Conservation (phyloP, 768 basidiomycete genomes). For the Tricholoma saponaceum region DNA sequence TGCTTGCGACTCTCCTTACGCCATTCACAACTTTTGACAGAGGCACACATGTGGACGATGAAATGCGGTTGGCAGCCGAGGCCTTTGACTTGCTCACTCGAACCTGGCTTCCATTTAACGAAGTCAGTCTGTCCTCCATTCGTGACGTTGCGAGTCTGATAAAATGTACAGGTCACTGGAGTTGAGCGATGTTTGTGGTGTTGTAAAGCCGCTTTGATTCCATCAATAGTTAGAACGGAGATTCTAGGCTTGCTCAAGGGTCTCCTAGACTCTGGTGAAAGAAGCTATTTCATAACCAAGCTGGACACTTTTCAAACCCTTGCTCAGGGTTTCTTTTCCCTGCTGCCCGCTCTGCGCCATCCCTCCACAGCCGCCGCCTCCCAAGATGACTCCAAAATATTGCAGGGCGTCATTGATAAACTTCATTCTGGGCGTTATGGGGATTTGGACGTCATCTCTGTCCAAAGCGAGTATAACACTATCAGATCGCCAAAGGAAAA, state of each 20-base stretch:
- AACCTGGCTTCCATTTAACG: constrained; percentile 53
- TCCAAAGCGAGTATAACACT: constrained; percentile 50
- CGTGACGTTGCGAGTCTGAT: not conserved
- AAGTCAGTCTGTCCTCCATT: constrained; percentile 36
- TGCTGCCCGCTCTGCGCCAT: constrained; percentile 38
- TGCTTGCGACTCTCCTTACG: constrained; percentile 52
- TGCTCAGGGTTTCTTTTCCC: constrained; percentile 45
- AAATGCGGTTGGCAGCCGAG: constrained; percentile 53
- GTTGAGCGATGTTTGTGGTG: constrained; percentile 71
- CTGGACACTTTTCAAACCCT: constrained; percentile 48
- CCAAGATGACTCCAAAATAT: constrained; percentile 28
- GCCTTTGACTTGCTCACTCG: constrained; percentile 55
- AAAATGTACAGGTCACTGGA: constrained; percentile 31
- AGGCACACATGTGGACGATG: constrained; percentile 39
- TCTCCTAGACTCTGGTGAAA: constrained; percentile 40
- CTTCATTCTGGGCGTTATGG: constrained; percentile 46
- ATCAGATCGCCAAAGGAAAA: constrained; percentile 34
- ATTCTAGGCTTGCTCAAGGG: constrained; percentile 47
- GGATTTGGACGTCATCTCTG: constrained; percentile 37
- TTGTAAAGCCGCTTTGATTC: constrained; percentile 51
- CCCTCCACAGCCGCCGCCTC: constrained; percentile 11
- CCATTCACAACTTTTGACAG: constrained; percentile 46
- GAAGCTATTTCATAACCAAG: constrained; percentile 35
- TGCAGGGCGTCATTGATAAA: constrained; percentile 40
- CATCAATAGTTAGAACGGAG: constrained; percentile 40